Base-by-base conservation (phyloP, 306 rosid species). In the Mimosa bimucronata region DNA sequence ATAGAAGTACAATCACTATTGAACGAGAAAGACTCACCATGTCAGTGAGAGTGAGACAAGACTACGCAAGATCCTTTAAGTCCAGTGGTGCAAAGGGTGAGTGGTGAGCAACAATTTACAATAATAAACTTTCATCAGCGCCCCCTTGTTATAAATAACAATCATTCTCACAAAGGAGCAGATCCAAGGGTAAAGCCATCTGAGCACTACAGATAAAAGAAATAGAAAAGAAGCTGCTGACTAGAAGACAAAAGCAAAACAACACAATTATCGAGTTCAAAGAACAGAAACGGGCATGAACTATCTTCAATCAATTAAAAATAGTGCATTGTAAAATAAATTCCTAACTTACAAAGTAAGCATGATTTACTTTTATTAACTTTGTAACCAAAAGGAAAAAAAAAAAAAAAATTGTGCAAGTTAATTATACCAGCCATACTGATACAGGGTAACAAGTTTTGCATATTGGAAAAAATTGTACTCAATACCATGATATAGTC, bases 91-190 rank as follows among this genome's bases (percentile, higher is more conserved):
- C 53, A 13, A 13, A 16, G 40, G 68, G 68, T 62, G 14, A 62
- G 68, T 7, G 7, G 10, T 62, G 40, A 29, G 40, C n/a, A 28
- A 62, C 68, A 62, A 62, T 62, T 62, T 29, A 62, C 40, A 62
- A 7, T 14, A n/a, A 62, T 38, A 62, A 5, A 62, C 40, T 62
- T 62, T 30, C 40, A 15, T 28, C 30, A 6, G 37, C 19, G 68
- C 40, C 29, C 68, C 40, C 68, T 62, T 29, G 6, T 62, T 62
- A 46, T 44, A 48, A 48, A 14, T 50, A 29, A 73, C 57, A 14
- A 74, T 77, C 30, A 41, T 42, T 82, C 77, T 58, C 76, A 76
- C 45, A 37, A 45, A 81, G 64, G 77, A 44, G 77, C 73, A 60
- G 34, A 45, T 18, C 31, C 37, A 29, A 25, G 25, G 26, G 48